phyloP scores from a whole-genome alignment of 306 rosid species.

The Gillenia trifoliata region DNA sequence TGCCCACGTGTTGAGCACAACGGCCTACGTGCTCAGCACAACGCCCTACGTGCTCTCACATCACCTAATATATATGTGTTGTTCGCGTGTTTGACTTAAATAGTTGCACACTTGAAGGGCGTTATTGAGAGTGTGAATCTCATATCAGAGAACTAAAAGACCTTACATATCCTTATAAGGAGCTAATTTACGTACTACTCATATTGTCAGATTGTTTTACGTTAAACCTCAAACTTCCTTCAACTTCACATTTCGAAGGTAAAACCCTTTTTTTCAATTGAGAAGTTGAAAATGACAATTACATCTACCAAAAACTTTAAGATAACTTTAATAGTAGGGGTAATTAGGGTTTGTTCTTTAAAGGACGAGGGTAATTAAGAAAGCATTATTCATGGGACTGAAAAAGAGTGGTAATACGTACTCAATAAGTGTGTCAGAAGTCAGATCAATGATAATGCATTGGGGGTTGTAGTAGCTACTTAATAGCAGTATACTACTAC shows the following conservation, averaged over 20 bases:
- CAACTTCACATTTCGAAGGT: not conserved
- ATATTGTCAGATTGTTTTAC: not conserved
- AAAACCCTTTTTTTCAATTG: not conserved
- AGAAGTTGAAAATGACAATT: not conserved
- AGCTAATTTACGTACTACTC: too few relatives aligned
- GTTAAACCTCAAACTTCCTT: not conserved
- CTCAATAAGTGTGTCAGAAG: conserved; percentile 38
- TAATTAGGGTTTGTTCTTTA: too few relatives aligned
- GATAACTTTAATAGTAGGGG: too few relatives aligned
- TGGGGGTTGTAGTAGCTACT: conserved; percentile 22
- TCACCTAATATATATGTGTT: too few relatives aligned
- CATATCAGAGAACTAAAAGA: too few relatives aligned
- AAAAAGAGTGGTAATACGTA: conserved; percentile 25
- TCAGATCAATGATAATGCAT: conserved; percentile 32
- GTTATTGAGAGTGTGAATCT: not conserved
- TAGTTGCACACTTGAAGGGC: not conserved
- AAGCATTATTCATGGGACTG: conserved; percentile 7
- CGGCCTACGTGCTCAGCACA: not conserved
- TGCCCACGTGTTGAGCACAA: too few relatives aligned
- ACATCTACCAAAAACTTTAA: not conserved
- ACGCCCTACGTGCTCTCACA: not conserved
- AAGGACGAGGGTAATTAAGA: too few relatives aligned
- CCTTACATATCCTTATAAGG: too few relatives aligned
- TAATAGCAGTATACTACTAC: conserved; percentile 6
- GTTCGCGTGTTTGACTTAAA: not conserved